These are phyloP conservation scores for Elsinoe ampelina DNA, from an alignment of 2,329 filamentous ascomycete species.

Conservation along the genomic window DNA sequence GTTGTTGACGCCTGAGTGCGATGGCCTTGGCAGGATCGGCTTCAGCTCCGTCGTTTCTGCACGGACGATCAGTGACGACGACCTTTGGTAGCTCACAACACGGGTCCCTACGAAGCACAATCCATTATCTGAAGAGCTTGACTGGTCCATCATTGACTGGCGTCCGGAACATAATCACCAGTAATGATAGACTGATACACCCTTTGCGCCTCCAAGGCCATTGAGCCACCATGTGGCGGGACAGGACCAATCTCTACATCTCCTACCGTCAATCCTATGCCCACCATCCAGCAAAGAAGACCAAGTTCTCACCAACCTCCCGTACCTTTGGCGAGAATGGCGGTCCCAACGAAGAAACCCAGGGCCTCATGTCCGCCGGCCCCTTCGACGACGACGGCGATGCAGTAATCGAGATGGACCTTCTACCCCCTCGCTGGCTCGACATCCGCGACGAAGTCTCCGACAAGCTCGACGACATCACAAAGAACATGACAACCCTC, in stretches of 20 bases:
- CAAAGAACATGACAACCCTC: slow-evolving; percentile 70
- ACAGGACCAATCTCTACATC: slow-evolving; percentile 97
- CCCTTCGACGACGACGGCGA: slow-evolving; percentile 77
- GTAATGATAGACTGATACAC: slow-evolving; percentile 1
- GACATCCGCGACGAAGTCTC: slow-evolving; percentile 91
- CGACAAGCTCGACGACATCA: slow-evolving; percentile 69
- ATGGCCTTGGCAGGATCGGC: slow-evolving; percentile 5
- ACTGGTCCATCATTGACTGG: background rate
- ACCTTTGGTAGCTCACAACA: background rate
- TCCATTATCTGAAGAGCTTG: background rate
- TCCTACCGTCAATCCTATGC: slow-evolving; percentile 98
- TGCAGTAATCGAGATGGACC: slow-evolving; percentile 95
- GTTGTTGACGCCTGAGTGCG: slow-evolving; percentile 14
- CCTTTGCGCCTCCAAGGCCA: background rate
- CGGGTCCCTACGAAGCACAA: background rate
- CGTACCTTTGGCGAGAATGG: slow-evolving; percentile 42
- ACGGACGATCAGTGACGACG: slow-evolving; percentile 8
- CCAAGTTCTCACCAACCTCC: slow-evolving; percentile 46
- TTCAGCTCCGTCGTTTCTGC: slow-evolving; percentile 2
- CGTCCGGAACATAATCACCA: background rate
- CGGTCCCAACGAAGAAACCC: slow-evolving; percentile 52
- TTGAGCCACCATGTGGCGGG: slow-evolving; percentile 57
- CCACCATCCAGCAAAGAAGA: slow-evolving; percentile 84
- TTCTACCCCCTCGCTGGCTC: slow-evolving; percentile 89
- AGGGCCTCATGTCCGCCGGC: slow-evolving; percentile 73